phyloP scores from a whole-genome alignment of 306 rosid genomes.

The Echinosophora koreensis region DNA sequence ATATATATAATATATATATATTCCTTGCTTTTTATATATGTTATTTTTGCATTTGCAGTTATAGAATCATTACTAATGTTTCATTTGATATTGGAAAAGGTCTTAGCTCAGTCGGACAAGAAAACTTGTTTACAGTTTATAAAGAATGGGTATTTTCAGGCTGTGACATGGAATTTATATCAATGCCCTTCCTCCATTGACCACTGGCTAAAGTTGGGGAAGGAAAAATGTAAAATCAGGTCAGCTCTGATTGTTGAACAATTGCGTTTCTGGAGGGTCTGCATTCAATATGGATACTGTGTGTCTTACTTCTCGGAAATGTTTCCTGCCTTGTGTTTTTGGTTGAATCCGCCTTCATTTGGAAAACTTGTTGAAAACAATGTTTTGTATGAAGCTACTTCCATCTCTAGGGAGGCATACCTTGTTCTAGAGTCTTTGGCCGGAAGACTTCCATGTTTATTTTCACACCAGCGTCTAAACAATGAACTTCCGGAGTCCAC shows the following conservation, averaged over 20 bases:
- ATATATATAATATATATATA: no score
- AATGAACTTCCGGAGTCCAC: slow-evolving; percentile 48
- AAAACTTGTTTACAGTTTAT: slow-evolving; percentile 69
- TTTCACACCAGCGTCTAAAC: slow-evolving; percentile 60
- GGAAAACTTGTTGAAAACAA: slow-evolving; percentile 63
- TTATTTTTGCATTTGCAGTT: slow-evolving; percentile 36
- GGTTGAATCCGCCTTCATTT: slow-evolving; percentile 83
- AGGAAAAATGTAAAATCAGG: slow-evolving; percentile 72
- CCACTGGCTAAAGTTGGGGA: slow-evolving; percentile 78
- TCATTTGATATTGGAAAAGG: slow-evolving; percentile 61
- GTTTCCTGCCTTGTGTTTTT: slow-evolving; percentile 80
- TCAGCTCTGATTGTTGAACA: slow-evolving; percentile 89
- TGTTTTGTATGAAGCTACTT: slow-evolving; percentile 69
- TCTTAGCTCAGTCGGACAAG: slow-evolving; percentile 71
- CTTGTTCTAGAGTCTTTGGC: slow-evolving; percentile 90
- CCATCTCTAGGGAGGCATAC: slow-evolving; percentile 79
- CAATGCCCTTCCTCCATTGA: slow-evolving; percentile 72
- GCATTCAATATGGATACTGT: slow-evolving; percentile 86
- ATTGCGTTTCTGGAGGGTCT: slow-evolving; percentile 90
- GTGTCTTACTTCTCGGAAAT: slow-evolving; percentile 75
- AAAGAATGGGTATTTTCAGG: slow-evolving; percentile 72
- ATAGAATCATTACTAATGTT: slow-evolving; percentile 46
- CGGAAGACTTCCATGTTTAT: slow-evolving; percentile 76
- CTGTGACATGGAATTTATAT: slow-evolving; percentile 83
- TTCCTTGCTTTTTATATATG: slow-evolving; percentile 21